Conservation (phyloP, 805 yeast genomes). For the Debaryomyces maramus region DNA sequence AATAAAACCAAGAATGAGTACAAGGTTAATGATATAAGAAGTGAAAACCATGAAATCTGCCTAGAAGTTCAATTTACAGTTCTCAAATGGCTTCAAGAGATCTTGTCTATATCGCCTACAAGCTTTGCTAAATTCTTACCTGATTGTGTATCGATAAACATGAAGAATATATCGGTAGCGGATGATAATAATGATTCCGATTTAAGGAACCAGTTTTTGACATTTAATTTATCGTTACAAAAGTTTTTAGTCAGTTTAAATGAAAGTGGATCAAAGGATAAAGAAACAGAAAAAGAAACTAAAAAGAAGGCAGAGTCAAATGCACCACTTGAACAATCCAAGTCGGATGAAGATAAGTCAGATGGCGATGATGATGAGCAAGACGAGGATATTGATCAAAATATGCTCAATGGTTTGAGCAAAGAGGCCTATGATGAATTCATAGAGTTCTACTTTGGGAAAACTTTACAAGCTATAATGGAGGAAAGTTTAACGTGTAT, state of each 20-base stretch:
- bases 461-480: constrained; percentile 70
- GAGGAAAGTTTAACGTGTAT: constrained; percentile 49
- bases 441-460: constrained; percentile 35
- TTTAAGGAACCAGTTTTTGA: constrained; percentile 34
- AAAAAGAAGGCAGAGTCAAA: constrained; percentile 28
- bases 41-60: constrained; percentile 38
- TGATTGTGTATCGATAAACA: constrained; percentile 65
- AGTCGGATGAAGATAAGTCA: constrained; percentile 8
- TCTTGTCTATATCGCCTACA: constrained; percentile 71
- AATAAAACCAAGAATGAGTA: constrained; percentile 15
- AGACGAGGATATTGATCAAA: constrained; percentile 12
- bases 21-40: constrained; percentile 26
- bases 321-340: constrained; percentile 7
- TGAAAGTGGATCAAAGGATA: constrained; percentile 21
- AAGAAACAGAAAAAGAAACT: constrained; percentile 56
- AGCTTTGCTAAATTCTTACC: constrained; percentile 76
- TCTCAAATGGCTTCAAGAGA: constrained; percentile 75
- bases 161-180: constrained; percentile 41
- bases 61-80: constrained; percentile 75
- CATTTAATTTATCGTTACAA: constrained; percentile 35
- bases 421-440: constrained; percentile 42
- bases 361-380: constrained; percentile 3
- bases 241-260: constrained; percentile 31
- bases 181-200: constrained; percentile 39
- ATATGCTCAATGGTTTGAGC: constrained; percentile 46